Evolutionary conservation across 208 protist species (phyloP), one percentile per base, ranked within the genome.

Genomic region (Trypanosoma boissoni): DNA sequence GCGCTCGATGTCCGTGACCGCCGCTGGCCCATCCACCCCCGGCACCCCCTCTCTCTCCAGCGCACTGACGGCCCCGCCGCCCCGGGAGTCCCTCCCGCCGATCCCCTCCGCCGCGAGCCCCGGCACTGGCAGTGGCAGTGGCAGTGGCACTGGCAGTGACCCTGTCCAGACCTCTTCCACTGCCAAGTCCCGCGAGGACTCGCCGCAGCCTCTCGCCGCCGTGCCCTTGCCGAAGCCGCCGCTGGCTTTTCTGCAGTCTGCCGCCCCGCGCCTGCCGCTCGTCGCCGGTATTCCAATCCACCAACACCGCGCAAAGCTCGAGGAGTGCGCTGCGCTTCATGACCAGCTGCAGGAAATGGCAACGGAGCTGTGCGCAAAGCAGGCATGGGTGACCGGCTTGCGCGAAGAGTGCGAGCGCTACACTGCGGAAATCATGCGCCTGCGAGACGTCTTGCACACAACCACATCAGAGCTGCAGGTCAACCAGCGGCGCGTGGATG

Each of bases 291-390:
- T 75, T 41, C 56, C 68, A 2, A 9, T 75, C 3, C 14, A 36
- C 14, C 68, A 56, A 0, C 60, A 75, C 42, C 50, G 55, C 7
- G 62, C 43, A 5, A 75, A 75, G 24, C 41, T 75, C 21, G 68
- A 75, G 55, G 68, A 75, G 39, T 74, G 68, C 44, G 68, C 68
- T 1, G 37, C n/a, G 9, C 62, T 75, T 1, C 68, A 75, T 28
- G 41, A 23, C 20, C 54, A 65, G 32, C 46, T 75, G 12, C 32
- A 68, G 16, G 42, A 58, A 20, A 44, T 42, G 26, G 6, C 23
- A 4, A 41, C 44, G 54, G 53, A 55, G 48, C 53, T 69, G 3
- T 52, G 12, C 10, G 43, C 70, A 16, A 53, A 52, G 7, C 53
- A 28, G 37, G 62, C 69, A 39, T 51, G 57, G 3, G 18, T 75